Evolutionary conservation across 2,329 filamentous ascomycete species (phyloP).

Genomic region (Aspergillus sp.): DNA sequence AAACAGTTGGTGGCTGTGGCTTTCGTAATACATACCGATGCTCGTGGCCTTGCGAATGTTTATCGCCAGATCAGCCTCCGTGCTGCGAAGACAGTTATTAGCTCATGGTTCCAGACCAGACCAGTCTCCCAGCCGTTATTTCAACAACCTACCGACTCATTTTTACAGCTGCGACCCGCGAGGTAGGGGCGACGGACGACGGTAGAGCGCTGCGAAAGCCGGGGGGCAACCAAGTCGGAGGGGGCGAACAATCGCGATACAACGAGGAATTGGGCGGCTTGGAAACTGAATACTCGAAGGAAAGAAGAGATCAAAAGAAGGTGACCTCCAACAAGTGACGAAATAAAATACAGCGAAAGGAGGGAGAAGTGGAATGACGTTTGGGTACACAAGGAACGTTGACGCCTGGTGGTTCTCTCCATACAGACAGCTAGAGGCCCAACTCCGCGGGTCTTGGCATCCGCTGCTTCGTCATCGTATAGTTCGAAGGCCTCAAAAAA

Average conservation of each 20-base stretch:
- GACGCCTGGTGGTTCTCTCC: constrained; percentile 28
- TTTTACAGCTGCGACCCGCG: constrained; percentile 52
- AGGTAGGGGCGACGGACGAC: constrained; percentile 22
- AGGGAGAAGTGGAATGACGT: constrained; percentile 30
- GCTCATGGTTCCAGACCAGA: neutral
- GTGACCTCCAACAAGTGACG: constrained; percentile 16
- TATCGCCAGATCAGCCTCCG: constrained; percentile 64
- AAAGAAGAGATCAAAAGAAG: neutral
- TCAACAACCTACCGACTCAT: constrained; percentile 57
- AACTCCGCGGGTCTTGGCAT: constrained; percentile 26
- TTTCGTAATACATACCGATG: constrained; percentile 48
- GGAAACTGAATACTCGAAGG: neutral
- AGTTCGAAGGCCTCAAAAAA: neutral
- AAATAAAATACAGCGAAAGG: constrained; percentile 5
- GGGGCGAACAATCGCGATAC: constrained; percentile 2
- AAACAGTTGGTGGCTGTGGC: neutral
- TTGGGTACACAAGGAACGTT: constrained; percentile 29
- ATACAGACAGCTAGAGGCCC: neutral
- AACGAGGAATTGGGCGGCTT: neutral
- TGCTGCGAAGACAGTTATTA: constrained; percentile 37
- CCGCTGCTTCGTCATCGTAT: constrained; percentile 22
- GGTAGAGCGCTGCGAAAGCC: constrained; percentile 18
- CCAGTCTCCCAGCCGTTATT: neutral
- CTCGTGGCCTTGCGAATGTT: constrained; percentile 69
- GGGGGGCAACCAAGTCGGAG: constrained; percentile 19